Base-by-base conservation (phyloP, 208 protist species). In the Trypanosoma vivax region DNA sequence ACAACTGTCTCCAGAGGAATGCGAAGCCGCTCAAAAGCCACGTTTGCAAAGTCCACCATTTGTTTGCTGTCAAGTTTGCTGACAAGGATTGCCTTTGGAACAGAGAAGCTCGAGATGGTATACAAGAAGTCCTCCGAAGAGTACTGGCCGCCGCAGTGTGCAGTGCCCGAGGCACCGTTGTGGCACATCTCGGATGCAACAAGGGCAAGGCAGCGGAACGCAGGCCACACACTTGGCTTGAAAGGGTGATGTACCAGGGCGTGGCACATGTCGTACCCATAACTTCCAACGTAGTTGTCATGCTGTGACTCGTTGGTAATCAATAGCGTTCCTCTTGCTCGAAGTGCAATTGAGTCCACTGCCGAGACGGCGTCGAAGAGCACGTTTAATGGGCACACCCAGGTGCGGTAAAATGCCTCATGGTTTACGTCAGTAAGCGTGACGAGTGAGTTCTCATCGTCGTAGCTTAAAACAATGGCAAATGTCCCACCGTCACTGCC, bases 201-300 rank as follows among this genome's bases (percentile, higher is more conserved):
- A n/a, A 95, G 74, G 25, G 88, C 84, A 14, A 93, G 49, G 65
- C 81, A 89, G 21, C 72, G 63, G 65, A 74, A 86, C 19, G 65
- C 50, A 19, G 88, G 60, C 33, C 83, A 91, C 33, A 95, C 79
- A 43, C 79, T 89, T 28, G 77, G 84, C 60, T 82, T 88, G 63
- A 95, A 95, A 9, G 88, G 88, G 67, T 95, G 88, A 55, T 90
- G 75, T 42, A 93, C 80, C 2, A 88, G 61, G 13, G 80, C 69
- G 62, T 90, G 82, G 10, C 70, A 68, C 68, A 91, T 79, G 60
- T 92, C 85, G 67, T 87, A 90, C 16, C 79, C 83, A 47, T 77
- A 77, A 23, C 73, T 83, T 70, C 85, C 84, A 21, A 83, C 68
- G 64, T 81, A 83, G 37, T 66, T 24, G 27, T 53, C 34, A 37